A percentile compares a stretch with the other conserved stretches of the same genome.
Evolutionary conservation across 352 stramenopile species (phyloP).

Genomic region (Phytophthora hibernalis): DNA sequence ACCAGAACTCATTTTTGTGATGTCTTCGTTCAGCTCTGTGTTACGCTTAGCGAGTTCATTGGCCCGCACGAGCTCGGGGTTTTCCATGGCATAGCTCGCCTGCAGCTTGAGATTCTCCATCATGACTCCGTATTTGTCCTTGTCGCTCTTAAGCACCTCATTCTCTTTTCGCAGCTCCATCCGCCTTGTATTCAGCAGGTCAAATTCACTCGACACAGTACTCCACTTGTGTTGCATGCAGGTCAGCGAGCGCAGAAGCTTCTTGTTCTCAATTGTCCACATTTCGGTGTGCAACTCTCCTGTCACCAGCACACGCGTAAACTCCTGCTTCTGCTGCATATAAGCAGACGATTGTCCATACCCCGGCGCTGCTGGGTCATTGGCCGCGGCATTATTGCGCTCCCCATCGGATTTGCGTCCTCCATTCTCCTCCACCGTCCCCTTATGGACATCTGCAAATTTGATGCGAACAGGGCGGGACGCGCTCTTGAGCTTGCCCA

Average conservation of each 20-base stretch:
- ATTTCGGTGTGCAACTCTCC: constrained; percentile 86
- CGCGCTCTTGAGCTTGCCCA: constrained; percentile 77
- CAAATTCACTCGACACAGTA: constrained; percentile 74
- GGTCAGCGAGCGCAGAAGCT: constrained; percentile 64
- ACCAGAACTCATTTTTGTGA: constrained; percentile 81
- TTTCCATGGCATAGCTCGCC: constrained; percentile 72
- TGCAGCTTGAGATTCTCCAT: constrained; percentile 87
- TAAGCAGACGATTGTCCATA: constrained; percentile 65
- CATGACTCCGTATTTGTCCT: constrained; percentile 77
- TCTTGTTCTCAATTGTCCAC: constrained; percentile 88
- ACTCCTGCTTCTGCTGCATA: constrained; percentile 82
- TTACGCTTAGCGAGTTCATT: constrained; percentile 82
- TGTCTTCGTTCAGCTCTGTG: constrained; percentile 82
- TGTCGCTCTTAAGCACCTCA: constrained; percentile 72
- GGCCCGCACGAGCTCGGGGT: constrained; percentile 79
- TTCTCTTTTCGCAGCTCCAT: constrained; percentile 79
- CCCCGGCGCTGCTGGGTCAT: constrained; percentile 19
- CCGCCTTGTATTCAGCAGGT: constrained; percentile 64
- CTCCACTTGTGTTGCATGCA: constrained; percentile 74
- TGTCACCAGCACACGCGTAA: constrained; percentile 81
- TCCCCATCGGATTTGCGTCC: constrained; percentile 55
- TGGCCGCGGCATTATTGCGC: constrained; percentile 15
- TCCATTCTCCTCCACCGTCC: constrained; percentile 73
- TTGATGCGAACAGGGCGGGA: constrained; percentile 76
- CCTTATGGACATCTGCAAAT: constrained; percentile 85